Evolutionary conservation across 371 early-diverging fungal species (phyloP).

Genomic region (Spraguea lophii): DNA sequence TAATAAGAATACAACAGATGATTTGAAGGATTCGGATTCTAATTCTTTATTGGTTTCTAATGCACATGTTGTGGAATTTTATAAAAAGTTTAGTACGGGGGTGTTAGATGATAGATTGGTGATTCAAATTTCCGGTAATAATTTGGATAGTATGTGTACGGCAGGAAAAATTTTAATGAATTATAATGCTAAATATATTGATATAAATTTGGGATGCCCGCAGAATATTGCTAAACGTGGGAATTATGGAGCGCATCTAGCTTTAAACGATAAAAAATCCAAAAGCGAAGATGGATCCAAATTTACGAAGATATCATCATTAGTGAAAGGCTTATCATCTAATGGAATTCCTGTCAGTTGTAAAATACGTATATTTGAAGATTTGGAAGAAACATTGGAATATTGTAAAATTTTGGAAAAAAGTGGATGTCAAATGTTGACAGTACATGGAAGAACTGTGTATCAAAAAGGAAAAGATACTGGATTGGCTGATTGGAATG

Average conservation of each 20-base stretch:
- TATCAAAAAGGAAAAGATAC: slow-evolving; percentile 85
- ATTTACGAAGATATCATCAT: slow-evolving; percentile 54
- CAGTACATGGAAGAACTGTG: slow-evolving; percentile 78
- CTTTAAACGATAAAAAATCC: too few species aligned
- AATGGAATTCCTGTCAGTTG: slow-evolving; percentile 78
- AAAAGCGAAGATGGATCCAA: too few species aligned
- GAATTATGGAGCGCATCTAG: slow-evolving; percentile 75
- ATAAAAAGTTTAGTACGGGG: slow-evolving; percentile 56
- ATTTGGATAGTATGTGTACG: slow-evolving; percentile 58
- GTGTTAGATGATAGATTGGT: slow-evolving; percentile 63
- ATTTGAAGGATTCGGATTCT: neutral
- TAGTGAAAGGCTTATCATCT: slow-evolving; percentile 53
- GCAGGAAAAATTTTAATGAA: slow-evolving; percentile 55
- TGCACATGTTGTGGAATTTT: neutral
- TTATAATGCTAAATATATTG: slow-evolving; percentile 68
- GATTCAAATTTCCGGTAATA: slow-evolving; percentile 92
- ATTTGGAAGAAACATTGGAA: slow-evolving; percentile 64
- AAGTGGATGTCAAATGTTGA: slow-evolving; percentile 60
- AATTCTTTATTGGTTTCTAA: neutral
- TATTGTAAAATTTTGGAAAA: slow-evolving; percentile 86
- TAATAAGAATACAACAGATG: neutral
- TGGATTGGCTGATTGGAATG: slow-evolving; percentile 84
- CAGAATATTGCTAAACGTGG: slow-evolving; percentile 77
- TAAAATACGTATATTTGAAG: slow-evolving; percentile 79
- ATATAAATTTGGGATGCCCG: slow-evolving; percentile 90